Conservation (phyloP, 129 eudicot species). For the Centaurea solstitialis region DNA sequence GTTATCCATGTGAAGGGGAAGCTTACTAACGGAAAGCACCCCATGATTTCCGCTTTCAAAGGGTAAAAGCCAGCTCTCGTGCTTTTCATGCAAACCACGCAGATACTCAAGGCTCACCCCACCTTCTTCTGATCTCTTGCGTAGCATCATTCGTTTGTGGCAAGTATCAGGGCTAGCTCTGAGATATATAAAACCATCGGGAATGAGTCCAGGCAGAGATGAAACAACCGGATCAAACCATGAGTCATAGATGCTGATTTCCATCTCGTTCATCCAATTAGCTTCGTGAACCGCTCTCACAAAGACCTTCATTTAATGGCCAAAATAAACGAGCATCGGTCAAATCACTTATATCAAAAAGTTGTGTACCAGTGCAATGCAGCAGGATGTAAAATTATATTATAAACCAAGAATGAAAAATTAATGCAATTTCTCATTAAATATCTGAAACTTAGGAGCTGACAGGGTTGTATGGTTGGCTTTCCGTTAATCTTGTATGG, state of each 20-base stretch:
- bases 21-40: conserved; percentile 56
- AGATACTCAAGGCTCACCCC: conserved; percentile 74
- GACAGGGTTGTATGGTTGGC: no score
- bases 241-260: conserved; percentile 76
- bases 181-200: conserved; percentile 75
- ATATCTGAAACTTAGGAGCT: neutral
- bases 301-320: conserved; percentile 50
- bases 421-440: no score
- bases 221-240: conserved; percentile 85
- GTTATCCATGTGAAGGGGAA: conserved; percentile 41
- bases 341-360: neutral
- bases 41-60: conserved; percentile 55
- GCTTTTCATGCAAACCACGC: conserved; percentile 71
- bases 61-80: conserved; percentile 82
- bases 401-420: no score
- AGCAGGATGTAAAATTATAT: neutral
- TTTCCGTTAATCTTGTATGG: no score
- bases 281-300: conserved; percentile 91
- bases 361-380: neutral
- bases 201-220: conserved; percentile 69
- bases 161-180: conserved; percentile 85
- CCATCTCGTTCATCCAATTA: conserved; percentile 88
- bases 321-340: neutral
- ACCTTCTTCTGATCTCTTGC: conserved; percentile 71
- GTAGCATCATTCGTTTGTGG: conserved; percentile 69